Evolutionary conservation across 192 early-diverging fungal species (phyloP).

Genomic region (Coemansia guatemalensis): DNA sequence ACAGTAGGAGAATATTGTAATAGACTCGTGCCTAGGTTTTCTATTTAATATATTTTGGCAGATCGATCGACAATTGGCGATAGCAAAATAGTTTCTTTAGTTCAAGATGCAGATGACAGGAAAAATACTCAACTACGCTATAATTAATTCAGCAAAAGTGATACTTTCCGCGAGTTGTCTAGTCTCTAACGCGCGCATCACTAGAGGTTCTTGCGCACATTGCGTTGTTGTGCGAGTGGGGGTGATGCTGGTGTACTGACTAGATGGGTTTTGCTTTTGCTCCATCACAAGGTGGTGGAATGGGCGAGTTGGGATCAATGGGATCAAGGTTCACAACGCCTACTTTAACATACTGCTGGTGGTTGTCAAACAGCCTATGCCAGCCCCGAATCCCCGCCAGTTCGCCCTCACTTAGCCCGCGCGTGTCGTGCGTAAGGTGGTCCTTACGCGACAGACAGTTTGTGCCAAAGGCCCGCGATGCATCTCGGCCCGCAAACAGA

Average conservation of each 20-base stretch:
- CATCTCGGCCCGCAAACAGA: conserved; percentile 90
- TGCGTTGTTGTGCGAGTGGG: not conserved
- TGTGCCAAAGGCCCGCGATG: conserved; percentile 90
- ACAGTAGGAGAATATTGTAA: not conserved
- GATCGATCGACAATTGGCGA: not conserved
- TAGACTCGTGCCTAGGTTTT: not conserved
- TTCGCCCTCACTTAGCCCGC: conserved; percentile 75
- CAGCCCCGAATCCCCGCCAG: conserved; percentile 76
- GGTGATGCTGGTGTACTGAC: not conserved
- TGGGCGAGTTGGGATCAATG: conserved; percentile 78
- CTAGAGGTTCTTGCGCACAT: not conserved
- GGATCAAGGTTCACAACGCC: conserved; percentile 79
- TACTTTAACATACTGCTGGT: conserved; percentile 83
- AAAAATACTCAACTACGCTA: not conserved
- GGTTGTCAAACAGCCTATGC: conserved; percentile 86
- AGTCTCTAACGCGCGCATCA: not conserved
- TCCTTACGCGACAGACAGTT: conserved; percentile 81
- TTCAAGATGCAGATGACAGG: not conserved
- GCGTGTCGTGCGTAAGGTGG: conserved; percentile 91
- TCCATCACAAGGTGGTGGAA: conserved; percentile 75
- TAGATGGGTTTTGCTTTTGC: conserved; percentile 52
- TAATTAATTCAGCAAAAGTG: not conserved
- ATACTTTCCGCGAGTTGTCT: not conserved
- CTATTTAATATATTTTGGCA: not conserved
- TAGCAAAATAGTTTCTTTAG: not conserved